These are phyloP conservation scores for Cyberlindnera americana DNA, from an alignment of 805 yeast species.

Conservation along the genomic window DNA sequence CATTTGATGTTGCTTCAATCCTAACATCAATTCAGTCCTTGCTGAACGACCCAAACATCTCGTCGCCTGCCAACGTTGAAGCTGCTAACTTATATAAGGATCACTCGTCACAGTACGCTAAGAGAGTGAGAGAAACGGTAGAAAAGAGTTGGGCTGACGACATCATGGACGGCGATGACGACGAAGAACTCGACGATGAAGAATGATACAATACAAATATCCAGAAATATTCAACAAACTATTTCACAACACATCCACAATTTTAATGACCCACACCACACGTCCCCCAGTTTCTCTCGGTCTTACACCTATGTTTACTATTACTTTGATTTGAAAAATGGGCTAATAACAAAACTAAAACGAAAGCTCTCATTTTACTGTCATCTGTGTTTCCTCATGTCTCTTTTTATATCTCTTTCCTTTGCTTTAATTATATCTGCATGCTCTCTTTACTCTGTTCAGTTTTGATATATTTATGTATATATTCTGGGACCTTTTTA, in stretches of 20 bases:
- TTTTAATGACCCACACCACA: too few species aligned
- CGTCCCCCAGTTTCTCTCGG: neutral
- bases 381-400: too few species aligned
- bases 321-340: too few species aligned
- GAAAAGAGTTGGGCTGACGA: slow-evolving; percentile 93
- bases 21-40: slow-evolving; percentile 89
- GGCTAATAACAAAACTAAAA: too few species aligned
- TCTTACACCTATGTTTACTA: too few species aligned
- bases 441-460: neutral
- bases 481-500: too few species aligned
- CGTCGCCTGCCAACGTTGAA: slow-evolving; percentile 96
- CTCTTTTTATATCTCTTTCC: neutral
- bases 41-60: slow-evolving; percentile 92
- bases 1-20: slow-evolving; percentile 95
- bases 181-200: slow-evolving; percentile 32
- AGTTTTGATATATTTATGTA: neutral
- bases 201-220: neutral
- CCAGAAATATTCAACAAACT: neutral
- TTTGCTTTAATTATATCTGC: neutral
- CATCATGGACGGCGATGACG: slow-evolving; percentile 53
- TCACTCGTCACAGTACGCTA: slow-evolving; percentile 87
- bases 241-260: too few species aligned
- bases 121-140: slow-evolving; percentile 90
- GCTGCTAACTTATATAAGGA: slow-evolving; percentile 95
- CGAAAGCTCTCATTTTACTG: too few species aligned